Evolutionary conservation across 129 eudicot species (phyloP).

Genomic region (Rutidosis leptorrhynchoides): DNA sequence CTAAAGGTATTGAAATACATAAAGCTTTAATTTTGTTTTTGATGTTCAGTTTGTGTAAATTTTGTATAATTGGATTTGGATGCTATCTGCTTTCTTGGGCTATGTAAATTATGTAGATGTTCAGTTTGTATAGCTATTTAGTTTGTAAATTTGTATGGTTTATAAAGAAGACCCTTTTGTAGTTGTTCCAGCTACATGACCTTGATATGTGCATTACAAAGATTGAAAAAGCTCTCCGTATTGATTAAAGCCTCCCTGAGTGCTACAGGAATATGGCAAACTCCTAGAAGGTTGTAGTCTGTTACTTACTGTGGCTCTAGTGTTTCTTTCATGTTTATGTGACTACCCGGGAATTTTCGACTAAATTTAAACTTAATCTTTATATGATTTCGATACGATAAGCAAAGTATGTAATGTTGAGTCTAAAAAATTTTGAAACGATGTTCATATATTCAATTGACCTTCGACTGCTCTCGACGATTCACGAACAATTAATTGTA

Average conservation of each 20-base stretch:
- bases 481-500: too few species aligned
- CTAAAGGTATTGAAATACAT: constrained; percentile 41
- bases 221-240: constrained; percentile 87
- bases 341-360: too few species aligned
- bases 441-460: too few species aligned
- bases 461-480: too few species aligned
- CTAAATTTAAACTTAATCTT: too few species aligned
- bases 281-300: constrained; percentile 80
- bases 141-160: constrained; percentile 11
- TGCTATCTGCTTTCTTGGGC: constrained; percentile 22
- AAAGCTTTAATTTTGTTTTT: constrained; percentile 43
- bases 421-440: too few species aligned
- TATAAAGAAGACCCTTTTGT: constrained; percentile 6
- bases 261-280: constrained; percentile 99
- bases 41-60: constrained; percentile 16
- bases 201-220: constrained; percentile 78
- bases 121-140: constrained; percentile 2
- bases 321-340: constrained; percentile 4
- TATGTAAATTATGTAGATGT: constrained; percentile 37
- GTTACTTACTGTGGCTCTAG: neutral
- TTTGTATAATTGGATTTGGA: neutral
- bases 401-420: too few species aligned
- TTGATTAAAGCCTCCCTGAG: constrained; percentile 88
- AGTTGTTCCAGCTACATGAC: constrained; percentile 62
- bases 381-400: too few species aligned